A percentile compares a stretch with the other conserved stretches of the same genome.
Conservation (phyloP, 202 grass and related monocot species). For the Panicum hallii region DNA sequence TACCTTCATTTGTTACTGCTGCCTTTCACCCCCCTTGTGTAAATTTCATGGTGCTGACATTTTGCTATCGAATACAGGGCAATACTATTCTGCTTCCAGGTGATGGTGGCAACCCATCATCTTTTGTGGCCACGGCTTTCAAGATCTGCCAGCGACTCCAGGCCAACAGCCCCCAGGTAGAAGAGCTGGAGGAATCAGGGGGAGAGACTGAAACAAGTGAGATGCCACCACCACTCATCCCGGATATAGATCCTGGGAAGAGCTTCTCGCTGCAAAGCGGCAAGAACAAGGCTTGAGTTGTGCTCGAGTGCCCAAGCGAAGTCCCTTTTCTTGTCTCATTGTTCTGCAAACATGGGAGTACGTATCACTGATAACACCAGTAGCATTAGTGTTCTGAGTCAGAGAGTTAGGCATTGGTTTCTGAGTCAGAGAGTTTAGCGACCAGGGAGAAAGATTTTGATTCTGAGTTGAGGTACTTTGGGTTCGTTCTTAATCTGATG, state of each 20-base stretch:
- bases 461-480: not conserved
- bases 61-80: slow-evolving; percentile 53
- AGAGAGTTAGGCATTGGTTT: slow-evolving; percentile 20
- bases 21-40: not conserved
- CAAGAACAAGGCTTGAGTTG: slow-evolving; percentile 41
- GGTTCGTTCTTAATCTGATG: not conserved
- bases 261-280: slow-evolving; percentile 57
- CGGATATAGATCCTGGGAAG: not conserved
- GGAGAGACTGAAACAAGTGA: slow-evolving; percentile 17
- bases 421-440: not conserved
- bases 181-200: slow-evolving; percentile 47
- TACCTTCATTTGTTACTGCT: not conserved
- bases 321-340: slow-evolving; percentile 2
- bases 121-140: not conserved
- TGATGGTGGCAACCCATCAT: not conserved
- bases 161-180: not conserved
- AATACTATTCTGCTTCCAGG: slow-evolving; percentile 25
- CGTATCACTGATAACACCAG: slow-evolving; percentile 11
- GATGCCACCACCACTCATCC: slow-evolving; percentile 14
- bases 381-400: slow-evolving; percentile 22
- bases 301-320: slow-evolving; percentile 17
- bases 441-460: slow-evolving; percentile 30
- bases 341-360: slow-evolving; percentile 11
- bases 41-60: not conserved
- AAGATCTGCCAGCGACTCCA: not conserved